These are phyloP conservation scores for Aspergillus heteromorphus DNA, from an alignment of 495 filamentous ascomycete genomes.

Conservation along the genomic window DNA sequence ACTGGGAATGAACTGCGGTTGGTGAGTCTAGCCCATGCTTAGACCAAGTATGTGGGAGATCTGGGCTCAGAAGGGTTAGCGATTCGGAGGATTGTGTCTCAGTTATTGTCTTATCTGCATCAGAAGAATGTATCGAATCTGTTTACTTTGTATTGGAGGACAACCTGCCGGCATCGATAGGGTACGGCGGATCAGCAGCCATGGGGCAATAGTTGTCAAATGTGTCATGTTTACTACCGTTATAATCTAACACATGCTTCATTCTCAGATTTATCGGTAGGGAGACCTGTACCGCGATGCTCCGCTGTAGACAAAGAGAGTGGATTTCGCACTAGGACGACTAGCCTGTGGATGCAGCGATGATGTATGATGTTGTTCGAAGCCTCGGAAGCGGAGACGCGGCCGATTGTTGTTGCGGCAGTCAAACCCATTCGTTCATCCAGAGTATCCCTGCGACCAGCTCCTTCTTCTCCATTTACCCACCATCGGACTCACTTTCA, in stretches of 20 bases:
- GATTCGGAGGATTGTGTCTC: background rate
- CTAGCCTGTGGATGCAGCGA: too few species aligned
- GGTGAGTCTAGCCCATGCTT: background rate
- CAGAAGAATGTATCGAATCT: too few species aligned
- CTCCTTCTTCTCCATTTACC: background rate
- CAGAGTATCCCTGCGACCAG: background rate
- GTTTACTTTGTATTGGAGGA: too few species aligned
- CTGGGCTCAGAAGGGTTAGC: background rate
- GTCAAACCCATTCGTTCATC: constrained; percentile 11
- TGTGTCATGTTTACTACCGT: too few species aligned
- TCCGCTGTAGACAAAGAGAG: too few species aligned
- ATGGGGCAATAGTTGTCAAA: background rate
- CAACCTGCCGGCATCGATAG: too few species aligned
- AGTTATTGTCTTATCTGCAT: background rate
- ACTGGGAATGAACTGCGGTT: background rate
- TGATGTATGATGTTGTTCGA: background rate
- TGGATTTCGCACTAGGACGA: too few species aligned
- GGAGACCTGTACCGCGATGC: too few species aligned
- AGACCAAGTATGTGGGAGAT: background rate
- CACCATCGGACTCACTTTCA: background rate
- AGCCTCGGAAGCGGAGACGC: constrained; percentile 3
- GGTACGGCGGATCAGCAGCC: too few species aligned
- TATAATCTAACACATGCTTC: too few species aligned
- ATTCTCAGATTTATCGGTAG: too few species aligned
- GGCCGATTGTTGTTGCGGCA: constrained; percentile 24